Conservation (phyloP, 2,329 filamentous ascomycete genomes). For the Dactylellina parvicollis region DNA sequence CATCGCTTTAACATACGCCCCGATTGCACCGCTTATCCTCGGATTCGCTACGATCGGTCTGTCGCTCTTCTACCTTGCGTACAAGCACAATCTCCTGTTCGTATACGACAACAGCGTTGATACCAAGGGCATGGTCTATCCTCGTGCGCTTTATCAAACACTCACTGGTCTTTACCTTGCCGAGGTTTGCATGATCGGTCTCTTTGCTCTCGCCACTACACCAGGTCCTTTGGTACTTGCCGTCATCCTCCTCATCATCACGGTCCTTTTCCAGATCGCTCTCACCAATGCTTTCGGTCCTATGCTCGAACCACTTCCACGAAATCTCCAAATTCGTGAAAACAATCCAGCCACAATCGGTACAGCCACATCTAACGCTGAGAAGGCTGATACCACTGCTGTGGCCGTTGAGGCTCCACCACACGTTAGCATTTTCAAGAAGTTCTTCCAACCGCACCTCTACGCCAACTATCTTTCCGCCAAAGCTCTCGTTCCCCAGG, state of each 20-base stretch:
- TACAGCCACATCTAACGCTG: constrained; percentile 57
- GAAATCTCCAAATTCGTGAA: constrained; percentile 72
- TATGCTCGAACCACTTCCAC: constrained; percentile 80
- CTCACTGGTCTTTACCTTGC: constrained; percentile 84
- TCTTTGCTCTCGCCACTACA: constrained; percentile 77
- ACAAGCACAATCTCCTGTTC: constrained; percentile 89
- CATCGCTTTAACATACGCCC: constrained; percentile 84
- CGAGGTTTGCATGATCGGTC: constrained; percentile 82
- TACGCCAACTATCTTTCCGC: constrained; percentile 78
- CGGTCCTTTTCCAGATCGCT: constrained; percentile 77
- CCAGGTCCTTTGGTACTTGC: constrained; percentile 78
- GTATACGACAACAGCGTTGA: constrained; percentile 84
- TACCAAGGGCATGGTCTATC: constrained; percentile 87
- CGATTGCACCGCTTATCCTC: constrained; percentile 85
- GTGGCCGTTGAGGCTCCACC: constrained; percentile 62
- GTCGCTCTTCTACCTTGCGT: constrained; percentile 83
- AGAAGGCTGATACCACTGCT: constrained; percentile 59
- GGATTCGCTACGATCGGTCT: constrained; percentile 83
- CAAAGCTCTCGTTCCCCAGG: constrained; percentile 73
- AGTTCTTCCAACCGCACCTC: constrained; percentile 80
- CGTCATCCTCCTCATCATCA: constrained; percentile 79
- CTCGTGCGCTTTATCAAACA: constrained; percentile 85
- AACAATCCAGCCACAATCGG: constrained; percentile 62
- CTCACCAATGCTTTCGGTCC: constrained; percentile 79
- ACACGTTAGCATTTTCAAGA: constrained; percentile 70